Conservation (phyloP, 2,329 filamentous ascomycete species). For the Botryosphaeria agaves region DNA sequence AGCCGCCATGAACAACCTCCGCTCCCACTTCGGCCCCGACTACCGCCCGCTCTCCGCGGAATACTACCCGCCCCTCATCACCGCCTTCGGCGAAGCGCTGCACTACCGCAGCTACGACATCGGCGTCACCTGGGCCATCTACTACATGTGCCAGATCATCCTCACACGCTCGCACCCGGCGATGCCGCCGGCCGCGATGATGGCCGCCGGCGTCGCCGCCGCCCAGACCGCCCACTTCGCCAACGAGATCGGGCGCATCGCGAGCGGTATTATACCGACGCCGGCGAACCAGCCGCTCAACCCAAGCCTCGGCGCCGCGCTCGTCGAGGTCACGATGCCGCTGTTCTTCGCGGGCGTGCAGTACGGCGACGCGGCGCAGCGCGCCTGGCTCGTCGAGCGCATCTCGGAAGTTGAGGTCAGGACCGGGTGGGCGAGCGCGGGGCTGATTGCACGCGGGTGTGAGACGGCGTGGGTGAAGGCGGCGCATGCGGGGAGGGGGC, state of each 20-base stretch:
- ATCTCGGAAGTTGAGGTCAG: conserved; percentile 60
- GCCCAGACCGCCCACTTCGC: conserved; percentile 53
- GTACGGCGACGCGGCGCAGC: conserved; percentile 53
- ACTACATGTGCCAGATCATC: conserved; percentile 70
- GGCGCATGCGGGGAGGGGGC: conserved; percentile 54
- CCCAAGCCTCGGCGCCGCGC: conserved; percentile 59
- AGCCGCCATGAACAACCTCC: conserved; percentile 50
- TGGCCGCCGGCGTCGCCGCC: conserved; percentile 66
- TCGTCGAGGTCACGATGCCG: conserved; percentile 68
- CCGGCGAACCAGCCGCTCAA: conserved; percentile 42
- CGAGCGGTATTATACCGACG: conserved; percentile 44
- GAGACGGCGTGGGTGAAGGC: conserved; percentile 71
- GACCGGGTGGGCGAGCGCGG: conserved; percentile 76
- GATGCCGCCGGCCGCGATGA: conserved; percentile 83
- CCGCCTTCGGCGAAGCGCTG: conserved; percentile 68
- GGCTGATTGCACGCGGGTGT: conserved; percentile 66
- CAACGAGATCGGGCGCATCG: conserved; percentile 61
- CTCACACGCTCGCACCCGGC: conserved; percentile 68
- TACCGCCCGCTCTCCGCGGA: conserved; percentile 63
- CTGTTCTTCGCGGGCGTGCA: conserved; percentile 78
- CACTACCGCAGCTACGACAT: conserved; percentile 80
- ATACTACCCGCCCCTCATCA: conserved; percentile 38
- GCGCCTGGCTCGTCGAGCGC: conserved; percentile 59
- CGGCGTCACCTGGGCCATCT: conserved; percentile 72
- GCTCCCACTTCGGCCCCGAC: conserved; percentile 48